Conservation (phyloP, 192 early-diverging fungal genomes). For the Podila minutissima region DNA sequence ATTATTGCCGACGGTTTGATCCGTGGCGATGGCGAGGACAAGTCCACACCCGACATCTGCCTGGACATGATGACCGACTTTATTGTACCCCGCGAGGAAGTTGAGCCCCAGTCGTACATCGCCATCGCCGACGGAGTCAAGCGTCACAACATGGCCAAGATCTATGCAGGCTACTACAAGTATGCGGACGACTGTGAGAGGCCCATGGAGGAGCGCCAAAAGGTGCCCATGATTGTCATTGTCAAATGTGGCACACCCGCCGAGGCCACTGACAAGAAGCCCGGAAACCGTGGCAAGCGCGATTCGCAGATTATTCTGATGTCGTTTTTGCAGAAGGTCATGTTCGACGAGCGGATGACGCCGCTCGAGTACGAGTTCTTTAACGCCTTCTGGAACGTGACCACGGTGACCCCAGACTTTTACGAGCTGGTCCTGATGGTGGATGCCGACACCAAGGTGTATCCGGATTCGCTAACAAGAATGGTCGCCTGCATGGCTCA, state of each 20-base stretch:
- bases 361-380: constrained; percentile 83
- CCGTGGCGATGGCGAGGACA: constrained; percentile 74
- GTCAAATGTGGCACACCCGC: constrained; percentile 80
- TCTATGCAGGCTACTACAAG: constrained; percentile 91
- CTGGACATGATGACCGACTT: constrained; percentile 84
- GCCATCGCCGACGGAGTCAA: constrained; percentile 90
- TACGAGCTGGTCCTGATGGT: constrained; percentile 84
- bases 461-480: constrained; percentile 60
- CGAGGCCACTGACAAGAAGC: constrained; percentile 71
- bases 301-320: constrained; percentile 96
- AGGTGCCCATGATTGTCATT: constrained; percentile 77
- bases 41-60: constrained; percentile 80
- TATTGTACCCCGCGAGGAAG: constrained; percentile 69
- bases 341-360: constrained; percentile 84
- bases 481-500: constrained; percentile 67
- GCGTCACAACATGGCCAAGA: constrained; percentile 92
- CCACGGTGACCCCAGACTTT: constrained; percentile 72
- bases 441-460: constrained; percentile 73
- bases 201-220: constrained; percentile 56
- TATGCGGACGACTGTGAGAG: constrained; percentile 64
- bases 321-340: constrained; percentile 89
- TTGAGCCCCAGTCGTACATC: constrained; percentile 82
- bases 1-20: constrained; percentile 86
- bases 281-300: constrained; percentile 90
- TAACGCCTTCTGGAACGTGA: constrained; percentile 76